phyloP scores from a whole-genome alignment of 2,329 filamentous ascomycete genomes.

The Thielaviopsis euricoi region DNA sequence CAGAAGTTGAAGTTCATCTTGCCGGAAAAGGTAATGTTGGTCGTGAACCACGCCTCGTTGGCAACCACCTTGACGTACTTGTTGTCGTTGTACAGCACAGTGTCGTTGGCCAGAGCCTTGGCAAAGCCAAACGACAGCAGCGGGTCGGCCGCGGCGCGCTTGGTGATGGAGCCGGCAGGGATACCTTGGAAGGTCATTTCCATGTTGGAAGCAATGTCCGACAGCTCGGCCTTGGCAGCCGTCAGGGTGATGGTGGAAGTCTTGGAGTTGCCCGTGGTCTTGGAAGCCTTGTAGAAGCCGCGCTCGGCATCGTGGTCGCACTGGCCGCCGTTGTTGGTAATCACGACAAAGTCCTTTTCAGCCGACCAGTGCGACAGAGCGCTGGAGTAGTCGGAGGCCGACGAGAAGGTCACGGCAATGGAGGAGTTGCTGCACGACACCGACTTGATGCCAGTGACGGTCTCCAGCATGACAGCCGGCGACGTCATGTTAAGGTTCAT shows the following conservation, averaged over 20 bases:
- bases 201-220: slow-evolving; percentile 15
- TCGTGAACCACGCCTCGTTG: slow-evolving; percentile 20
- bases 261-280: slow-evolving; percentile 16
- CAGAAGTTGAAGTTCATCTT: slow-evolving; percentile 25
- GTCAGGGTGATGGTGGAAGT: slow-evolving; percentile 19
- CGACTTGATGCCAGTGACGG: slow-evolving; percentile 12
- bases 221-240: slow-evolving; percentile 19
- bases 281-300: slow-evolving; percentile 20
- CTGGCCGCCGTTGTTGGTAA: slow-evolving; percentile 26
- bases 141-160: slow-evolving; percentile 17
- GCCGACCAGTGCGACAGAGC: slow-evolving; percentile 13
- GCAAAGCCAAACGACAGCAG: slow-evolving; percentile 14
- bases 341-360: slow-evolving; percentile 19
- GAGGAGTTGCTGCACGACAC: slow-evolving; percentile 12
- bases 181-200: slow-evolving; percentile 17
- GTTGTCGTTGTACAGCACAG: slow-evolving; percentile 17
- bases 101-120: slow-evolving; percentile 15
- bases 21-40: slow-evolving; percentile 24
- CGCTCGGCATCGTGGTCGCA: slow-evolving; percentile 18
- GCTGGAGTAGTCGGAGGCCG: slow-evolving; percentile 12
- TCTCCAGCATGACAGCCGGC: slow-evolving; percentile 15
- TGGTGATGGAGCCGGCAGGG: slow-evolving; percentile 14
- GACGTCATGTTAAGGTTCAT: slow-evolving; percentile 14
- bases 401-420: slow-evolving; percentile 14
- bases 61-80: slow-evolving; percentile 21